These are phyloP conservation scores for Trypanosoma vivax DNA, from an alignment of 208 protist species.

Conservation along the genomic window DNA sequence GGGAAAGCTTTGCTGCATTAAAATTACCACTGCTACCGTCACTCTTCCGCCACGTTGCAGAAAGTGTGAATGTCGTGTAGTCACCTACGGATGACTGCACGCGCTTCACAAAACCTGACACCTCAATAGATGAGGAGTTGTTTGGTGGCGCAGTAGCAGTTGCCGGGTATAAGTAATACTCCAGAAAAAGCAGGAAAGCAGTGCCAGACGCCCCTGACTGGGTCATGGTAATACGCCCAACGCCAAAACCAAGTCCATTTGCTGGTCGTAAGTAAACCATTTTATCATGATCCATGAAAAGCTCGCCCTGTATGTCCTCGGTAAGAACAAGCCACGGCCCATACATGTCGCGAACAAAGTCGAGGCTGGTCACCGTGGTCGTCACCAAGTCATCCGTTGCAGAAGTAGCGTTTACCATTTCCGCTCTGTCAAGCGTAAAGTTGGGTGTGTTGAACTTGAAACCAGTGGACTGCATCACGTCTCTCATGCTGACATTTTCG, in stretches of 20 bases:
- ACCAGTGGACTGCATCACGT: conserved; percentile 32
- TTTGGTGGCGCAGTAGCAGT: conserved; percentile 39
- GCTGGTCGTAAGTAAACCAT: conserved; percentile 82
- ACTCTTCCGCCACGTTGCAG: conserved; percentile 52
- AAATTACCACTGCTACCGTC: conserved; percentile 53
- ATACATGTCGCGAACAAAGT: conserved; percentile 64
- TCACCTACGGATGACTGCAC: conserved; percentile 44
- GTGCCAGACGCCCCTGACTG: conserved; percentile 36
- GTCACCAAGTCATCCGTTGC: conserved; percentile 54
- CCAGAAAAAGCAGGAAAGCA: conserved; percentile 59
- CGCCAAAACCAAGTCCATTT: conserved; percentile 80
- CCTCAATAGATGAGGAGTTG: conserved; percentile 27
- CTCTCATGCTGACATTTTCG: neutral
- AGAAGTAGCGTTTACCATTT: conserved; percentile 13
- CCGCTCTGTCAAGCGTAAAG: conserved; percentile 32
- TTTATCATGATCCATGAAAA: conserved; percentile 81
- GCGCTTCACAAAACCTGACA: conserved; percentile 64
- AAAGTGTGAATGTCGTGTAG: conserved; percentile 73
- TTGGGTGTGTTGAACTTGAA: conserved; percentile 68
- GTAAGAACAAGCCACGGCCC: conserved; percentile 87
- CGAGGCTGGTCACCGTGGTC: conserved; percentile 34
- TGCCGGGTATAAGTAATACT: conserved; percentile 71
- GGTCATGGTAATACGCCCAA: conserved; percentile 55
- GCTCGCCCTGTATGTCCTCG: conserved; percentile 77
- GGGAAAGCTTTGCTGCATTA: conserved; percentile 77